phyloP scores from a whole-genome alignment of 768 basidiomycete genomes.

The Pisolithus marmoratus region DNA sequence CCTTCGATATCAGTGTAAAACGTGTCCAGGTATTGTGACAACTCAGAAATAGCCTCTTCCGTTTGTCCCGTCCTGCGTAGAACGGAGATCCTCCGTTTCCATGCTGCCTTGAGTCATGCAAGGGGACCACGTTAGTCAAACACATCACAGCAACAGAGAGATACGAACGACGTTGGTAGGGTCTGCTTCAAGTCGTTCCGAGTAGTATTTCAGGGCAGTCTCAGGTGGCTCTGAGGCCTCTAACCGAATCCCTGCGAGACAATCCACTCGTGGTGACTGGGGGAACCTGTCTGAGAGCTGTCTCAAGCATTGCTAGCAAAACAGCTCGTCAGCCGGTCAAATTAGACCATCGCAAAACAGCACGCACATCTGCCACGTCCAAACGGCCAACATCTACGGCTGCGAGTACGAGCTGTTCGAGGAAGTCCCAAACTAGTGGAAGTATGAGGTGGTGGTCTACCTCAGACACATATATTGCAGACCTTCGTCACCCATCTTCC shows the following conservation, averaged over 20 bases:
- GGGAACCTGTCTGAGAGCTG: conserved; percentile 65
- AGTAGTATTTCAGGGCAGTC: conserved; percentile 58
- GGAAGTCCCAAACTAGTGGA: conserved; percentile 62
- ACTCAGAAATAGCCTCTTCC: conserved; percentile 64
- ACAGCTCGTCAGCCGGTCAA: conserved; percentile 5
- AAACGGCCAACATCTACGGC: conserved; percentile 69
- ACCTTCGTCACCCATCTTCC: conserved; percentile 56
- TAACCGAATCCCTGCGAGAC: conserved; percentile 71
- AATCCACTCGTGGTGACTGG: conserved; percentile 72
- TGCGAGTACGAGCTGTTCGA: conserved; percentile 77
- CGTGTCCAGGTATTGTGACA: conserved; percentile 72
- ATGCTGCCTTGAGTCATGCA: conserved; percentile 39
- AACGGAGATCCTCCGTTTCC: conserved; percentile 80
- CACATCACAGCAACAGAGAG: background rate
- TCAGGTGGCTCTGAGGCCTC: conserved; percentile 60
- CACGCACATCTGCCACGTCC: conserved; percentile 69
- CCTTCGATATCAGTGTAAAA: conserved; percentile 86
- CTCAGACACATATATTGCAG: conserved; percentile 2
- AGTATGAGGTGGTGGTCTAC: background rate
- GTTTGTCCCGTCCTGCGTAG: conserved; percentile 55
- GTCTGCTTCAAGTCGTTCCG: conserved; percentile 53
- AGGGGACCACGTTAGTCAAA: conserved; percentile 15
- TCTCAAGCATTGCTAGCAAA: conserved; percentile 36
- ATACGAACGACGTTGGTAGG: conserved; percentile 63
- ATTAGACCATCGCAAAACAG: background rate